Evolutionary conservation across 139 green algal genomes (phyloP).

Genomic region (Gonium pectorale): DNA sequence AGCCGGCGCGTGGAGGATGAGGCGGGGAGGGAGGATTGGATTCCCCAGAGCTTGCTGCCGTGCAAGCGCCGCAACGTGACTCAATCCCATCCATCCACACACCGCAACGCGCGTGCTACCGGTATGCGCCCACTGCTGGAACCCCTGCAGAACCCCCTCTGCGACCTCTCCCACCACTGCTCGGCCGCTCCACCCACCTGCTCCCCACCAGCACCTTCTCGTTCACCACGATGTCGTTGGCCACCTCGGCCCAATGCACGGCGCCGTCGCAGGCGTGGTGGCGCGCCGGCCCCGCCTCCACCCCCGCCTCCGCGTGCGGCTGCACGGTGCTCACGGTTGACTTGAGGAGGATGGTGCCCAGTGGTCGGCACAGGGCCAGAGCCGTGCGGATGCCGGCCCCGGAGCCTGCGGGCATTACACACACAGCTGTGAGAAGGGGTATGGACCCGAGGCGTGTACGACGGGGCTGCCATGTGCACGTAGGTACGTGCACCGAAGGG

Average conservation of each 20-base stretch:
- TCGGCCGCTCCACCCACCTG: constrained; percentile 13
- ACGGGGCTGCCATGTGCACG: background rate
- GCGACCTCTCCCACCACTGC: background rate
- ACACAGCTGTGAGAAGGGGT: background rate
- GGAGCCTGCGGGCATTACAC: constrained; percentile 45
- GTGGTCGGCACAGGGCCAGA: constrained; percentile 55
- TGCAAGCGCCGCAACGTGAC: background rate
- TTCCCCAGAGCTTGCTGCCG: background rate
- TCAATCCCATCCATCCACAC: background rate
- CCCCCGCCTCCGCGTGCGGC: background rate
- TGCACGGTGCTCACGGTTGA: constrained; percentile 63
- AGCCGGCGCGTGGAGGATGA: too few relatives aligned
- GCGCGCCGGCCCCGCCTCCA: background rate
- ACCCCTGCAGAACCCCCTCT: background rate
- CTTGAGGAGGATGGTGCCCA: constrained; percentile 82
- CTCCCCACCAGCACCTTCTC: constrained; percentile 72
- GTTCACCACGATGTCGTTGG: constrained; percentile 82
- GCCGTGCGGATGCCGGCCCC: constrained; percentile 60
- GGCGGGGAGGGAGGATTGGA: background rate
- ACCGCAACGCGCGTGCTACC: too few relatives aligned
- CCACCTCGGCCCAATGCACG: constrained; percentile 66
- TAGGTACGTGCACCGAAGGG: background rate
- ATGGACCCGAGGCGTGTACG: too few relatives aligned
- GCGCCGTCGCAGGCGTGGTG: background rate
- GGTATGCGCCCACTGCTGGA: too few relatives aligned